phyloP scores from a whole-genome alignment of 495 filamentous ascomycete species.

The Margaritispora aquatica region DNA sequence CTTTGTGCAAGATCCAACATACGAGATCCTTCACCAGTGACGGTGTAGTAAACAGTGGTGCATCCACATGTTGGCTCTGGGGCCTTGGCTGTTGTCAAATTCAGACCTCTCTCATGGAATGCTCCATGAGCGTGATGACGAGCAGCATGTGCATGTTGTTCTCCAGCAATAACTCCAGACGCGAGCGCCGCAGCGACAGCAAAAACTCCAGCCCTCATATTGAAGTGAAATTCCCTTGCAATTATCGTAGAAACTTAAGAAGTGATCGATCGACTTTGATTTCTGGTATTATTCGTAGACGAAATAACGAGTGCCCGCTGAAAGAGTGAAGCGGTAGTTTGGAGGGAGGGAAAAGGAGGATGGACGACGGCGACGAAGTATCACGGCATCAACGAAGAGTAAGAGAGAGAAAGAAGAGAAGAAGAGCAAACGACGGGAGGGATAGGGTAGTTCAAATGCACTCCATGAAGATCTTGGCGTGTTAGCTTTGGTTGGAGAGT shows the following conservation, averaged over 20 bases:
- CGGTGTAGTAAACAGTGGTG: conserved; percentile 57
- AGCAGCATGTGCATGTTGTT: conserved; percentile 48
- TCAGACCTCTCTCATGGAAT: conserved; percentile 31
- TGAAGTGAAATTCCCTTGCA: conserved; percentile 8
- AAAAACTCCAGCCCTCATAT: conserved; percentile 25
- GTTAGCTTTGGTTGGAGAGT: neutral
- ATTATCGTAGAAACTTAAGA: conserved; percentile 4
- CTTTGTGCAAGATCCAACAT: conserved; percentile 29
- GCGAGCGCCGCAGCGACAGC: conserved; percentile 51
- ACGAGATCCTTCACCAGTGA: conserved; percentile 45
- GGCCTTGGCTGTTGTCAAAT: conserved; percentile 32
- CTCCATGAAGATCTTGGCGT: conserved; percentile 3
- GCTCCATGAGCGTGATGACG: conserved; percentile 55
- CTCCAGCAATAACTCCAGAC: conserved; percentile 52
- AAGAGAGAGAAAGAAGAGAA: conserved; percentile 30
- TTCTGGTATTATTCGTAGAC: neutral
- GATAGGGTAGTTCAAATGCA: conserved; percentile 8
- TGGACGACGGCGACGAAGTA: conserved; percentile 26
- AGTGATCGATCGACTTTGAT: conserved; percentile 1
- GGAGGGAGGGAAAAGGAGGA: conserved; percentile 41
- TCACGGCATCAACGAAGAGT: conserved; percentile 36
- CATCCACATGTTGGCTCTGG: conserved; percentile 51
- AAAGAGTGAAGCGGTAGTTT: conserved; percentile 93
- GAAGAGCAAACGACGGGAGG: conserved; percentile 20
- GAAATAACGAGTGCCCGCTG: conserved; percentile 79